A percentile compares a stretch with the other conserved stretches of the same genome.
Conservation (phyloP, 352 stramenopile species). For the Phytopythium vexans region DNA sequence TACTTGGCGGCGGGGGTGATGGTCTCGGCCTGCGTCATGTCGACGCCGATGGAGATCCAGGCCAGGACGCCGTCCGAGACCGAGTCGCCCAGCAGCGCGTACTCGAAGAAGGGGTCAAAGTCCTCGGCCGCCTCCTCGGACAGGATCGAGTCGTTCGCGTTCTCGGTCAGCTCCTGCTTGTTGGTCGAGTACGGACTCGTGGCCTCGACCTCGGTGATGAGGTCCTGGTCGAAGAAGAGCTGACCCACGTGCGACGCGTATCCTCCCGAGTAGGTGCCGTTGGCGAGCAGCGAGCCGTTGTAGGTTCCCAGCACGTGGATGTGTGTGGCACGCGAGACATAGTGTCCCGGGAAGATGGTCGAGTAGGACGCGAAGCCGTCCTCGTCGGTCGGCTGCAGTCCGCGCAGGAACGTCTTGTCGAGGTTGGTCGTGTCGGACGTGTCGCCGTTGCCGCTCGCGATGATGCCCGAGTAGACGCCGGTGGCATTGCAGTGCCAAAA, state of each 20-base stretch:
- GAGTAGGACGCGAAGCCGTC: constrained; percentile 13
- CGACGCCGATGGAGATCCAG: constrained; percentile 35
- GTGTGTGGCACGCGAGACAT: constrained; percentile 15
- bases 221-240: constrained; percentile 20
- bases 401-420: constrained; percentile 15
- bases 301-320: constrained; percentile 18
- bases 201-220: too few species aligned
- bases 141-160: constrained; percentile 21
- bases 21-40: constrained; percentile 15
- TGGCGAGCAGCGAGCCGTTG: constrained; percentile 20
- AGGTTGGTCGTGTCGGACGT: constrained; percentile 15
- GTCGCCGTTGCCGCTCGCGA: constrained; percentile 18
- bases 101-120: constrained; percentile 31
- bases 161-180: constrained; percentile 19
- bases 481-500: constrained; percentile 22
- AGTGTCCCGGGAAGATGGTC: constrained; percentile 17
- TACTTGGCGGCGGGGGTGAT: constrained; percentile 21
- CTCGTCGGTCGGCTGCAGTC: constrained; percentile 12
- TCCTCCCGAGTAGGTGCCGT: constrained; percentile 16
- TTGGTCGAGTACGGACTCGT: constrained; percentile 18
- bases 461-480: constrained; percentile 20
- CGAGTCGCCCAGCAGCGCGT: constrained; percentile 24
- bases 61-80: constrained; percentile 26
- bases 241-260: constrained; percentile 15
- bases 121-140: constrained; percentile 19